phyloP scores from a whole-genome alignment of 2,329 filamentous ascomycete genomes.

The Pyrenophora teres region DNA sequence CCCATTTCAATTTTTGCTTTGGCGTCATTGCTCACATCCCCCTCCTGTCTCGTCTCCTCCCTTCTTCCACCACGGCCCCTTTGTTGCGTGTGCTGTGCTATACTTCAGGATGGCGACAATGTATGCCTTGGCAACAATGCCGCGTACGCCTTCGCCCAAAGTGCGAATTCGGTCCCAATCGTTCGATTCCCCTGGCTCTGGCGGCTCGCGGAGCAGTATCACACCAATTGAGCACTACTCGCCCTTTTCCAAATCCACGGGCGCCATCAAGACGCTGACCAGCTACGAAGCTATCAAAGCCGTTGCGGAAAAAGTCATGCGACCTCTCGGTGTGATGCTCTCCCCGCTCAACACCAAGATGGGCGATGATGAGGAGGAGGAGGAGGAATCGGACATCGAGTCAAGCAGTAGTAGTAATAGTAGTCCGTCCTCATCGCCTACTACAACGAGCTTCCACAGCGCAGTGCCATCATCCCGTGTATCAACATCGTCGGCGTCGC shows the following conservation, averaged over 20 bases:
- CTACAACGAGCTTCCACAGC: slow-evolving; percentile 31
- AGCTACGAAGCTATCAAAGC: slow-evolving; percentile 29
- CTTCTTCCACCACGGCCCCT: background rate
- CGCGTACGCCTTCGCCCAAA: slow-evolving; percentile 43
- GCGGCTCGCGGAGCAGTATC: slow-evolving; percentile 27
- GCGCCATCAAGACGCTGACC: slow-evolving; percentile 27
- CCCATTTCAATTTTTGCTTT: background rate
- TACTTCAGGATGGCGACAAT: slow-evolving; percentile 22
- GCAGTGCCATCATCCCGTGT: slow-evolving; percentile 12
- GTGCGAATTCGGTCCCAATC: slow-evolving; percentile 44
- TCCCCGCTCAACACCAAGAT: slow-evolving; percentile 38
- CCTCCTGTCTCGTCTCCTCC: background rate
- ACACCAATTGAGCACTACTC: slow-evolving; percentile 40
- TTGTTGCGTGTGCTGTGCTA: too few species aligned
- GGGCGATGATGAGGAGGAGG: slow-evolving; percentile 29
- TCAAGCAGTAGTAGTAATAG: too few species aligned
- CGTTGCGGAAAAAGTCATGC: slow-evolving; percentile 17
- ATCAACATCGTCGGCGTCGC: slow-evolving; percentile 2
- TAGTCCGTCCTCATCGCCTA: slow-evolving; percentile 23
- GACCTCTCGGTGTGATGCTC: slow-evolving; percentile 18
- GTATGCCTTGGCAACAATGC: background rate
- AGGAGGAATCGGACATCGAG: too few species aligned
- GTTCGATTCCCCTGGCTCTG: slow-evolving; percentile 40
- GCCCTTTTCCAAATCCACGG: slow-evolving; percentile 44
- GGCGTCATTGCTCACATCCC: too few species aligned